Evolutionary conservation across 208 protist species (phyloP).

Genomic region (Zelonia costaricensis): DNA sequence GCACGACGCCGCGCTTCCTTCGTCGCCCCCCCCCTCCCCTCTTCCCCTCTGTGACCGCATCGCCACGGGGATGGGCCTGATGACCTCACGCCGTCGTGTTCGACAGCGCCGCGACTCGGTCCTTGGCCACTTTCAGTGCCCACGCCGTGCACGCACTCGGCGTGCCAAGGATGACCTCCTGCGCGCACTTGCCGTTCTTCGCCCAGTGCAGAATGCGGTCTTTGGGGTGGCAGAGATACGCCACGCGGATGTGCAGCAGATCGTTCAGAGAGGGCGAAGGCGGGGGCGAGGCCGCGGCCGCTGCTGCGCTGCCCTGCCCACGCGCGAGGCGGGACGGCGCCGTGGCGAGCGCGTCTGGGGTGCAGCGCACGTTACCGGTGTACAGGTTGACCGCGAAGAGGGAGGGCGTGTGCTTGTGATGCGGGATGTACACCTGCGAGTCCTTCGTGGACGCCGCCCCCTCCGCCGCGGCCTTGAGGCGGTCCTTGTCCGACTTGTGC

Average conservation of each 20-base stretch:
- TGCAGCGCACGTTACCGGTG: slow-evolving; percentile 40
- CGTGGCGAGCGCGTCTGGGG: slow-evolving; percentile 8
- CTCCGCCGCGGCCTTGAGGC: slow-evolving; percentile 22
- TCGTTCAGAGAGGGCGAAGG: too few relatives aligned
- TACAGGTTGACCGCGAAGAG: slow-evolving; percentile 44
- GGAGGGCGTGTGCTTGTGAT: slow-evolving; percentile 50
- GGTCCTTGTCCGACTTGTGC: slow-evolving; percentile 31
- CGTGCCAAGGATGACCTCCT: slow-evolving; percentile 77
- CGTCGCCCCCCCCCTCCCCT: too few relatives aligned
- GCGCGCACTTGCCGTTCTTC: slow-evolving; percentile 63
- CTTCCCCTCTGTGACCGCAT: too few relatives aligned
- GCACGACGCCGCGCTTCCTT: too few relatives aligned
- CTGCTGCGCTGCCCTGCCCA: too few relatives aligned
- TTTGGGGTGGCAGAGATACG: slow-evolving; percentile 44
- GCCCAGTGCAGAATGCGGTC: slow-evolving; percentile 62
- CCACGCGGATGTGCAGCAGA: slow-evolving; percentile 14
- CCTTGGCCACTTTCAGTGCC: slow-evolving; percentile 34
- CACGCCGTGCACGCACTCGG: slow-evolving; percentile 72
- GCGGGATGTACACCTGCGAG: slow-evolving; percentile 23
- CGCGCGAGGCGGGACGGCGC: slow-evolving; percentile 1
- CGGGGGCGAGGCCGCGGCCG: background rate
- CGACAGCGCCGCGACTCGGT: slow-evolving; percentile 15
- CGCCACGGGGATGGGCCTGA: too few relatives aligned
- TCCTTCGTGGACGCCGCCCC: slow-evolving; percentile 2
- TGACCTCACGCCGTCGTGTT: background rate